Base-by-base conservation (phyloP, 2,329 filamentous ascomycete species). In the Pseudopyricularia cyperi region DNA sequence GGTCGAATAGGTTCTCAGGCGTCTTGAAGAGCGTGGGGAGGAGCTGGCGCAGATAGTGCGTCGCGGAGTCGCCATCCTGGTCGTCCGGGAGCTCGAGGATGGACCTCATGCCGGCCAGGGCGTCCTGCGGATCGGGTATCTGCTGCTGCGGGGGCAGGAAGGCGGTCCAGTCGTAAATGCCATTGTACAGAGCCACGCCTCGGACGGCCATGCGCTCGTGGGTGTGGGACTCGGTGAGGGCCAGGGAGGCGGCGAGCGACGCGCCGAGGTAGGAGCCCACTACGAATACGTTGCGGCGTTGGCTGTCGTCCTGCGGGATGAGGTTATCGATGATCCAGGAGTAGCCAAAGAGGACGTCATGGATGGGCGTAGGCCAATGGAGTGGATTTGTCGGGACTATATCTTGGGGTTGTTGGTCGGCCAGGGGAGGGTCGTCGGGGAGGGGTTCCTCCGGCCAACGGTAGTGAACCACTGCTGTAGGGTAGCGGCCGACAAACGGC, bases 141-240 rank as follows among this genome's bases (percentile, higher is more conserved):
- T 71, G 62, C 7, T 67, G 69, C 53, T 80, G 75, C 55, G 75
- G 71, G 0, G 75, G 74, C 11, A 80, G 68, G 54, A 82, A 77
- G 61, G 70, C 75, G 53, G 77, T 79, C 80, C 80, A 83, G 65
- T 83, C 75, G 65, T 80, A 83, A 53, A 83, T 71, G 42, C 78
- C 80, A 56, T 83, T 79, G 62, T 75, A 75, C 7, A 73, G 71
- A 15, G 79, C 65, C 32, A 81, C 62, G 7, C 79, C 79, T 9
- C 75, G 70, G 44, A 83, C 67, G 37, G 67, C 68, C 59, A 77
- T 69, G 32, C 59, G 63, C 14, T 64, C 58, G 52, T 73, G 65
- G 2, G 65, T 57, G 46, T 70, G 67, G 1, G 71, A 66, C 60
- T 82, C 77, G 2, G 78, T 83, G 44, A 84, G 63, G 8, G 79